Conservation (phyloP, 2,329 filamentous ascomycete species). For the Rutstroemia sydowiana region DNA sequence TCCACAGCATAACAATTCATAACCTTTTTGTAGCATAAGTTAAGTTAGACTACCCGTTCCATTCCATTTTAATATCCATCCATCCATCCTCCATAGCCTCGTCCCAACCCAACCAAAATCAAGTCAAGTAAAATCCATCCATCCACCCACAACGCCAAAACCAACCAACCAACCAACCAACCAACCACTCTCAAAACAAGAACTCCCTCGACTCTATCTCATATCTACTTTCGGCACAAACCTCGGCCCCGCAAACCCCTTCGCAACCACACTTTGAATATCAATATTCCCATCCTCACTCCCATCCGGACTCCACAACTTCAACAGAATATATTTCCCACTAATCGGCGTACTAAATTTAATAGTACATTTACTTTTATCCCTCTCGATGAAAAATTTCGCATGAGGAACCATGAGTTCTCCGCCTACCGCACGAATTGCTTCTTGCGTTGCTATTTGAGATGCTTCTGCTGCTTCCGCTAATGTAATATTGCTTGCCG, state of each 20-base stretch:
- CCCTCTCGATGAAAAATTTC: constrained; percentile 73
- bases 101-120: too few relatives aligned
- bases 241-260: constrained; percentile 78
- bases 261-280: constrained; percentile 76
- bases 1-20: too few relatives aligned
- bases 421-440: constrained; percentile 48
- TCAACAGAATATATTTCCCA: constrained; percentile 76
- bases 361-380: constrained; percentile 79
- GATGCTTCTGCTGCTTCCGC: constrained; percentile 26
- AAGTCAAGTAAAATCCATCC: too few relatives aligned
- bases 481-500: constrained; percentile 28
- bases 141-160: too few relatives aligned
- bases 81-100: too few relatives aligned
- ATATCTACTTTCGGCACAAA: constrained; percentile 54
- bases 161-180: too few relatives aligned
- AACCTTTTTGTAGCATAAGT: too few relatives aligned
- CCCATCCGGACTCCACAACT: constrained; percentile 76
- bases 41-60: too few relatives aligned
- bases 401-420: constrained; percentile 66
- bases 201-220: too few relatives aligned
- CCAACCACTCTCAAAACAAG: too few relatives aligned
- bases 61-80: too few relatives aligned
- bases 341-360: constrained; percentile 77
- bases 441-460: constrained; percentile 48
- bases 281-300: constrained; percentile 68